Base-by-base conservation (phyloP, 805 yeast species). In the Priceomyces melissophilus region DNA sequence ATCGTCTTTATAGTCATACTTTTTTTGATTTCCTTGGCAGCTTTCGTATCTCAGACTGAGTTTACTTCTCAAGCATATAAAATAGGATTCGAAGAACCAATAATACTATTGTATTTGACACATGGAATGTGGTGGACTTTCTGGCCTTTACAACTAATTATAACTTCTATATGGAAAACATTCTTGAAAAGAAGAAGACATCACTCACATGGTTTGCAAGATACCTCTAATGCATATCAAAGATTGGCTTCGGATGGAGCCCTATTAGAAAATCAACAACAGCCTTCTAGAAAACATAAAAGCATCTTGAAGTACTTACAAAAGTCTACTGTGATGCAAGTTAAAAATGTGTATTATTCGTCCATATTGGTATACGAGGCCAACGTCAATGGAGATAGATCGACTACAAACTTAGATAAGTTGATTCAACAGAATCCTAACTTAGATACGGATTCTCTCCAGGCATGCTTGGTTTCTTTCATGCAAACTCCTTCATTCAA, bases 11-110 rank as follows among this genome's bases (percentile, higher is more conserved):
- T 70, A 5, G 51, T 48, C 11, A 33, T 57, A 2, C 54, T 69
- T 26, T 69, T 70, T 40, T 34, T 67, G 26, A 37, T 64, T 14
- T 65, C 73, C 20, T 52, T 69, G 43, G 53, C 76, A 6, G 53
- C 89, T 3, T 88, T 88, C 61, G 89, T 88, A 3, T 53, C 73
- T 11, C 96, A 87, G 56, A 87, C 96, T 0, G 96, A 87, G 57
- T 67, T 82, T 44, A 86, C 95, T 2, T 75, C 87, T 5, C 81
- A 81, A 41, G 71, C 87, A 4, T 83, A 86, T 54, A 65, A 70
- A 25, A 56, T 67, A 6, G 75, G 72, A 3, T 87, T 79, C 58
- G 57, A 74, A 38, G 89, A 87, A 54, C 96, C 96, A 0, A 68
- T 86, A 15, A 59, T 87, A 16, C 63, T 83, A 41, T 62, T 82